Percentiles rank a stretch among this genome's conserved stretches.
These are phyloP conservation scores for Pichia cabralensis DNA, from an alignment of 805 yeast genomes.

Conservation along the genomic window DNA sequence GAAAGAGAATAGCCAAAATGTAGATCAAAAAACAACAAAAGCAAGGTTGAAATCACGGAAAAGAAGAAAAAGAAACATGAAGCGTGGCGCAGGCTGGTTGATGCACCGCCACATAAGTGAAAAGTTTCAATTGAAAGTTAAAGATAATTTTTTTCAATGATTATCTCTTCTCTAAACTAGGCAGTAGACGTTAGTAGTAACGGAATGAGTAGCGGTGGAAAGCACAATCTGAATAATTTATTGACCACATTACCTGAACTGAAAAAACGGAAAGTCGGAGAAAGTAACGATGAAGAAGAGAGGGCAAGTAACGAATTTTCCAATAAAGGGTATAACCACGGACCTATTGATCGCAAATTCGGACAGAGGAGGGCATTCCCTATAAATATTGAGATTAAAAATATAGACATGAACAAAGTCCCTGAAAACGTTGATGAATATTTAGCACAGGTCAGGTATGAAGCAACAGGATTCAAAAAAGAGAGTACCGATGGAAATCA, in stretches of 20 bases:
- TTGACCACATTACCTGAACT: slow-evolving; percentile 4
- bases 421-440: slow-evolving; percentile 24
- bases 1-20: no score
- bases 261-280: neutral
- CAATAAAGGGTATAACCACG: slow-evolving; percentile 15
- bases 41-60: no score
- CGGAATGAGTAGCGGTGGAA: neutral
- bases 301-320: neutral
- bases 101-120: no score
- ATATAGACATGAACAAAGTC: slow-evolving; percentile 10
- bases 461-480: slow-evolving; percentile 16
- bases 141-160: no score
- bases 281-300: neutral
- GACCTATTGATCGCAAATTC: slow-evolving; percentile 28
- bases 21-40: no score
- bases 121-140: no score
- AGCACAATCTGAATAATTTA: neutral
- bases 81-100: no score
- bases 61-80: no score
- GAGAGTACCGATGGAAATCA: neutral
- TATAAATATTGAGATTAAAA: slow-evolving; percentile 13
- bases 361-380: slow-evolving; percentile 30
- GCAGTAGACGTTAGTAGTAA: no score
- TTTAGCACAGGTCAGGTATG: slow-evolving; percentile 24
- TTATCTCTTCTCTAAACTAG: no score